A percentile compares a stretch with the other conserved stretches of the same genome.
Evolutionary conservation across 768 basidiomycete species (phyloP).

Genomic region (Boletus pseudopeckii): DNA sequence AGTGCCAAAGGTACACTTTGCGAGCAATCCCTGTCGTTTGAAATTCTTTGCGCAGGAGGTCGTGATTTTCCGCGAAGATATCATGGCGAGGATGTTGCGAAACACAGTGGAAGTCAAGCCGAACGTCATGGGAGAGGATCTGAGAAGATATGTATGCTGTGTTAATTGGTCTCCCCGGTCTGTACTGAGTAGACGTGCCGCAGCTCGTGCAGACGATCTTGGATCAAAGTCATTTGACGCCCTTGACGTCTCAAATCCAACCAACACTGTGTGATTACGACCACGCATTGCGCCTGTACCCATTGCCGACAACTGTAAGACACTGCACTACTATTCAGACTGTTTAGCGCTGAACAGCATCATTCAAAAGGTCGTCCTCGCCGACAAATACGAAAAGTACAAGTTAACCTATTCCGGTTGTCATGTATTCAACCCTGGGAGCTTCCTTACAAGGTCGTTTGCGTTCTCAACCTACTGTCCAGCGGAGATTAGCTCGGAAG

Average conservation of each 20-base stretch:
- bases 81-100: conserved; percentile 90
- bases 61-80: conserved; percentile 88
- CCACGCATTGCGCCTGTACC: conserved; percentile 88
- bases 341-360: conserved; percentile 5
- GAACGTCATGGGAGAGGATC: conserved; percentile 68
- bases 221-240: conserved; percentile 93
- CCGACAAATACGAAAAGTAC: conserved; percentile 95
- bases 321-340: background rate
- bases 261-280: conserved; percentile 89
- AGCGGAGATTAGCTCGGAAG: conserved; percentile 78
- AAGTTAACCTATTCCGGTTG: conserved; percentile 97
- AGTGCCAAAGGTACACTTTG: conserved; percentile 79
- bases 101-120: conserved; percentile 89
- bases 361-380: conserved; percentile 70
- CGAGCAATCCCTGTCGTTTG: conserved; percentile 89
- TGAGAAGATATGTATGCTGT: conserved; percentile 80
- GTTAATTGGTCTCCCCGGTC: background rate
- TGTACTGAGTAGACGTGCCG: background rate
- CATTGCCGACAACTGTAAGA: conserved; percentile 86
- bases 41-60: conserved; percentile 96
- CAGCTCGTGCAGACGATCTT: conserved; percentile 95
- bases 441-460: conserved; percentile 79
- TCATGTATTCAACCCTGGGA: conserved; percentile 97
- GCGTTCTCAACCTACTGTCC: conserved; percentile 91
- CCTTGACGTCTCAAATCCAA: conserved; percentile 79